Evolutionary conservation across 139 green algal species (phyloP).

Genomic region (Chlorella sp.): DNA sequence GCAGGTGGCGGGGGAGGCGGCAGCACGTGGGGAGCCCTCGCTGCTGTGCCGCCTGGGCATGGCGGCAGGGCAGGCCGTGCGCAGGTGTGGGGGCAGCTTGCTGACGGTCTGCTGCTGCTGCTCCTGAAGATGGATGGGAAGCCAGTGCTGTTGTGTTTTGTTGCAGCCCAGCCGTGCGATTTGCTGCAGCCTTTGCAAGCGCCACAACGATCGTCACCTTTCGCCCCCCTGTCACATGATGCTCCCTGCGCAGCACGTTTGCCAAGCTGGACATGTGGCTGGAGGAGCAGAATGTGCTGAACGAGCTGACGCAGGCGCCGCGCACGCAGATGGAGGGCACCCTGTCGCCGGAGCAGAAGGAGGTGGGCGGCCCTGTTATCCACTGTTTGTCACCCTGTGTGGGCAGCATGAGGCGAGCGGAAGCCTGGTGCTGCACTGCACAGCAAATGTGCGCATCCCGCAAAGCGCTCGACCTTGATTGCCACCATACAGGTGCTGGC

Average conservation of each 20-base stretch:
- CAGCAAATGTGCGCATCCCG: too few species aligned
- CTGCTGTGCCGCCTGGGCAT: slow-evolving; percentile 8
- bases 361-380: slow-evolving; percentile 9
- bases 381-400: too few species aligned
- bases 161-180: too few species aligned
- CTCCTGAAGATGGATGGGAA: background rate
- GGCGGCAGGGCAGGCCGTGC: background rate
- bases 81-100: slow-evolving; percentile 3
- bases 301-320: slow-evolving; percentile 50
- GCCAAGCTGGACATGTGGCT: slow-evolving; percentile 55
- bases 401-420: too few species aligned
- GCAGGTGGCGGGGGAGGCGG: background rate
- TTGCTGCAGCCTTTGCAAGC: too few species aligned
- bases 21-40: background rate
- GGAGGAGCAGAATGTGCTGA: slow-evolving; percentile 53
- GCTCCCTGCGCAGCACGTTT: slow-evolving; percentile 6
- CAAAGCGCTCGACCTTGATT: too few species aligned
- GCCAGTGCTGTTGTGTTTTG: too few species aligned
- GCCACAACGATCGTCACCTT: background rate
- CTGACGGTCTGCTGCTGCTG: background rate
- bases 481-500: slow-evolving; percentile 52
- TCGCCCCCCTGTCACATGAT: too few species aligned
- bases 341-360: slow-evolving; percentile 31
- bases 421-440: too few species aligned
- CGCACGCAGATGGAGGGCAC: slow-evolving; percentile 17